These are phyloP conservation scores for Juncus effusus DNA, from an alignment of 176 grass and related monocot species.

Conservation along the genomic window DNA sequence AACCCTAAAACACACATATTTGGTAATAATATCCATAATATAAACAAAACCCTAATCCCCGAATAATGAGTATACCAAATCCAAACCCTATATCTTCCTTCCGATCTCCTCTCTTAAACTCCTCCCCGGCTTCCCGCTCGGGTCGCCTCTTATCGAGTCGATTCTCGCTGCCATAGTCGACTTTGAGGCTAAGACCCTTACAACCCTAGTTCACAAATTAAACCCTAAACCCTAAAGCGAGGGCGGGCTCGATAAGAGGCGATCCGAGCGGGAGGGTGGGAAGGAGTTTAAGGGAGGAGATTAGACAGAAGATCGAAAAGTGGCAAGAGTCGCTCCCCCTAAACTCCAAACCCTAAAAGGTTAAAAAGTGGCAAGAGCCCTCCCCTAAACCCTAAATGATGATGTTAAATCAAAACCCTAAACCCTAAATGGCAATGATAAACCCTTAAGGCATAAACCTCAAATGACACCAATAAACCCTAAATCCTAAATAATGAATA, in stretches of 20 bases:
- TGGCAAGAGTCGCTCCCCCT: conserved; percentile 90
- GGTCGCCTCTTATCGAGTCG: conserved; percentile 65
- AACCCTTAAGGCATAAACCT: no score
- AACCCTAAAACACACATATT: not conserved
- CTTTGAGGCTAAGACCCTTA: conserved; percentile 59
- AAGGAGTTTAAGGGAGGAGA: conserved; percentile 63
- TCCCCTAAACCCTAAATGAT: no score
- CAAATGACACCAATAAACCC: not conserved
- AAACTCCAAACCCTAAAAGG: conserved; percentile 78
- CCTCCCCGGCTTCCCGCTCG: conserved; percentile 57
- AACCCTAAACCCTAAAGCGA: conserved; percentile 14
- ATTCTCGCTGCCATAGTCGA: conserved; percentile 64
- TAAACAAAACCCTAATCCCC: no score
- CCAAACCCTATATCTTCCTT: conserved; percentile 49
- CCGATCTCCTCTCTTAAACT: conserved; percentile 59
- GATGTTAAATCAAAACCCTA: no score
- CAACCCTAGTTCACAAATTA: conserved; percentile 42
- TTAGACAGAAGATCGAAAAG: conserved; percentile 80
- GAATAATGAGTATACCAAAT: no score
- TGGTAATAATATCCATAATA: not conserved
- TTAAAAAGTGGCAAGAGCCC: conserved; percentile 42
- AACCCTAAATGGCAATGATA: no score
- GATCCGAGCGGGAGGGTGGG: conserved; percentile 85
- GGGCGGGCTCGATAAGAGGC: conserved; percentile 72
- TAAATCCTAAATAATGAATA: not conserved